phyloP scores from a whole-genome alignment of 2,329 filamentous ascomycete genomes.

The Aspergillus texensis region DNA sequence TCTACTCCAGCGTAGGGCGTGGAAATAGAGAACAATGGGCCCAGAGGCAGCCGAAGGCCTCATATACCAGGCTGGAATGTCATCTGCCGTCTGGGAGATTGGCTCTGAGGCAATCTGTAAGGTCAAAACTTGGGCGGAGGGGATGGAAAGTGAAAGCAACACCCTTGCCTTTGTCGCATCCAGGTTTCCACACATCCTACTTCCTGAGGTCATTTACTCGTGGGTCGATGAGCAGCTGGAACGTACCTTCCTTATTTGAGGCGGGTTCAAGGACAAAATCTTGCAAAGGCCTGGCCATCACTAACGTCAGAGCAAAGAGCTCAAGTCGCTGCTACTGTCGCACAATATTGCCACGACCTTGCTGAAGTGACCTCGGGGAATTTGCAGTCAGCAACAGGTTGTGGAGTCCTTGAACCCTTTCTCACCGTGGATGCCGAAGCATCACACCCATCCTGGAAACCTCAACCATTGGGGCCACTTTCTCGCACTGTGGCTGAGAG shows the following conservation, averaged over 20 bases:
- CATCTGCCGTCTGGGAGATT: constrained; percentile 16
- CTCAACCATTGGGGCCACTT: not conserved
- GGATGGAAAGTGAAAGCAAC: constrained; percentile 16
- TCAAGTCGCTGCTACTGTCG: not conserved
- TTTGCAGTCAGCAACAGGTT: constrained; percentile 4
- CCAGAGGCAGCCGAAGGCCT: constrained; percentile 3
- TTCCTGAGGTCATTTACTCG: constrained; percentile 6
- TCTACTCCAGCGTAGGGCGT: too few relatives aligned
- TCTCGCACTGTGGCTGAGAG: not conserved
- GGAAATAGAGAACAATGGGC: too few relatives aligned
- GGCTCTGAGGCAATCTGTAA: constrained; percentile 15
- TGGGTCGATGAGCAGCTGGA: constrained; percentile 7
- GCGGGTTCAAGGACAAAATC: constrained; percentile 6
- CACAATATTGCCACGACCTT: constrained; percentile 9
- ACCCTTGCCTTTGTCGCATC: constrained; percentile 13
- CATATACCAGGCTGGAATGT: constrained; percentile 14
- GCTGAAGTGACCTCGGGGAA: not conserved
- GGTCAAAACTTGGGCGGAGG: constrained; percentile 18
- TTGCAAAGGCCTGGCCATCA: constrained; percentile 6
- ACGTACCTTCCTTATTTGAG: constrained; percentile 9
- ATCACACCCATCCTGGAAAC: constrained; percentile 6
- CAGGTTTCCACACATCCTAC: constrained; percentile 5
- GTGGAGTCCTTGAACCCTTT: constrained; percentile 11
- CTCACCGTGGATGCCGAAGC: not conserved
- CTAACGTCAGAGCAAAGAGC: not conserved